These are phyloP conservation scores for Gracilaria gracilis DNA, from an alignment of 23 red algal species.

Conservation along the genomic window DNA sequence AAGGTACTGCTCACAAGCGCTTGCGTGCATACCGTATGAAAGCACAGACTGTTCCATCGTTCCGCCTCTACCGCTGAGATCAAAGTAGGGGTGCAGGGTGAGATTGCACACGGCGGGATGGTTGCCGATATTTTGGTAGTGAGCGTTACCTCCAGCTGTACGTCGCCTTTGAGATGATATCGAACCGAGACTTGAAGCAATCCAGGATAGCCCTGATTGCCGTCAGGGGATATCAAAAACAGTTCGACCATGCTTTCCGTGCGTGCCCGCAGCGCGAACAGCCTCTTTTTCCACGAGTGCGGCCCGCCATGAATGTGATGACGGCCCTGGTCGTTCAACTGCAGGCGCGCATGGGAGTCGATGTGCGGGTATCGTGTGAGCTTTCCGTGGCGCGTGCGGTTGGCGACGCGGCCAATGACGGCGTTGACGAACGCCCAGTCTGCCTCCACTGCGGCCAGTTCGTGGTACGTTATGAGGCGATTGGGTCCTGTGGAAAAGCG, in stretches of 20 bases:
- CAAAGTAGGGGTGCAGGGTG: slow-evolving; percentile 75
- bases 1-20: slow-evolving; percentile 39
- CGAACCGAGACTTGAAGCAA: slow-evolving; percentile 56
- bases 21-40: slow-evolving; percentile 27
- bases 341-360: background rate
- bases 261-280: slow-evolving; percentile 36
- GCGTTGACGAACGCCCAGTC: slow-evolving; percentile 67
- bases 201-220: slow-evolving; percentile 71
- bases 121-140: slow-evolving; percentile 36
- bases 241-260: slow-evolving; percentile 52
- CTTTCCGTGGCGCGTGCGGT: slow-evolving; percentile 68
- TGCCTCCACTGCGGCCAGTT: slow-evolving; percentile 46
- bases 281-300: slow-evolving; percentile 45
- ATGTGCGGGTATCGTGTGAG: slow-evolving; percentile 29
- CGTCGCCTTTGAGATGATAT: slow-evolving; percentile 59
- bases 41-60: slow-evolving; percentile 35
- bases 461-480: slow-evolving; percentile 27
- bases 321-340: slow-evolving; percentile 63
- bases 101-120: slow-evolving; percentile 63
- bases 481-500: slow-evolving; percentile 51
- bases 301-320: slow-evolving; percentile 76
- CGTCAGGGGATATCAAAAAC: slow-evolving; percentile 56
- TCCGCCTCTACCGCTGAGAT: slow-evolving; percentile 66
- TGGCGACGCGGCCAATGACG: slow-evolving; percentile 73
- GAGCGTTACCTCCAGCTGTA: slow-evolving; percentile 37